These are phyloP conservation scores for Leccinum ponderosum DNA, from an alignment of 1,284 basidiomycete species.

Conservation along the genomic window DNA sequence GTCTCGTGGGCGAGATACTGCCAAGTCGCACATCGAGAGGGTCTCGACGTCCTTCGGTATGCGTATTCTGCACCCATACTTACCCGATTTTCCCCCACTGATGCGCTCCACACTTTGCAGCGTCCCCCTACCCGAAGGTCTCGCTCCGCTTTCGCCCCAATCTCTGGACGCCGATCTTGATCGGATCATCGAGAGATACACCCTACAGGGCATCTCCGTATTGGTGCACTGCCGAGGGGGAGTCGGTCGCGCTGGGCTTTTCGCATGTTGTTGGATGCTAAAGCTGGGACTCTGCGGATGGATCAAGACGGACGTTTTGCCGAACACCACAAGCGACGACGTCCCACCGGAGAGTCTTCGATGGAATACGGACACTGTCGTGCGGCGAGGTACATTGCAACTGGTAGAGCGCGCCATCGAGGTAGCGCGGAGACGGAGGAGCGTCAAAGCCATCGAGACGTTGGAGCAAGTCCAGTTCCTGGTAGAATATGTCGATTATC, in stretches of 20 bases:
- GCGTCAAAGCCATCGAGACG: slow-evolving; percentile 87
- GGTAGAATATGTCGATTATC: slow-evolving; percentile 74
- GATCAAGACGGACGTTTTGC: slow-evolving; percentile 38
- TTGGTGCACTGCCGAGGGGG: slow-evolving; percentile 95
- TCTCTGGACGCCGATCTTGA: slow-evolving; percentile 73
- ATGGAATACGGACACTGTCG: slow-evolving; percentile 24
- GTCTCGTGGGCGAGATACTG: slow-evolving; percentile 82
- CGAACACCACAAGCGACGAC: slow-evolving; percentile 3
- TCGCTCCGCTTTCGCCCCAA: slow-evolving; percentile 69
- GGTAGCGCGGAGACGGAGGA: slow-evolving; percentile 74
- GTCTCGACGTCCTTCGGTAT: slow-evolving; percentile 74
- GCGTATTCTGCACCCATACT: slow-evolving; percentile 1
- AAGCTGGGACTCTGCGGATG: slow-evolving; percentile 88
- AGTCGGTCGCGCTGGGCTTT: slow-evolving; percentile 90
- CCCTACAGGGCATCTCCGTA: slow-evolving; percentile 72
- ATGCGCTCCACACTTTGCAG: slow-evolving; percentile 38
- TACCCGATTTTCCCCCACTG: neutral
- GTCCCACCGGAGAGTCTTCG: neutral
- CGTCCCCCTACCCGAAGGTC: slow-evolving; percentile 90
- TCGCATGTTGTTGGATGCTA: slow-evolving; percentile 92
- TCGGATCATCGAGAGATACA: slow-evolving; percentile 72
- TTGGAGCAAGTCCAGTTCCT: slow-evolving; percentile 90
- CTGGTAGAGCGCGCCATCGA: slow-evolving; percentile 75
- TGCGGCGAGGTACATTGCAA: slow-evolving; percentile 51
- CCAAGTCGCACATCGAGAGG: slow-evolving; percentile 58